Evolutionary conservation across 305 asterid species (phyloP).

Genomic region (Nicotiana rustica): DNA sequence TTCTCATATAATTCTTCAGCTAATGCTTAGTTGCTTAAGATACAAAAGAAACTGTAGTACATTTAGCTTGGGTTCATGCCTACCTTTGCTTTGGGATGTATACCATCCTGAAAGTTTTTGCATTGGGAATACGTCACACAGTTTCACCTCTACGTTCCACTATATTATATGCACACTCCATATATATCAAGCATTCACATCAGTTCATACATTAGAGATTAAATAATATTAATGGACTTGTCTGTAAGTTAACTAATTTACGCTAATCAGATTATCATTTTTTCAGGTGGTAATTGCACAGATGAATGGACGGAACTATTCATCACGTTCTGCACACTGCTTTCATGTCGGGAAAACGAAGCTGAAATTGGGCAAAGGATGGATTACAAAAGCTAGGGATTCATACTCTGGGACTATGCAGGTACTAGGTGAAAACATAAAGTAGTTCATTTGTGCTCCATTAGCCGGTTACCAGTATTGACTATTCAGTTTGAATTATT

Average conservation of each 20-base stretch:
- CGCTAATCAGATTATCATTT: neutral
- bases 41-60: neutral
- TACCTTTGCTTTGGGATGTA: neutral
- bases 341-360: slow-evolving; percentile 87
- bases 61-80: neutral
- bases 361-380: slow-evolving; percentile 91
- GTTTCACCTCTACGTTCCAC: neutral
- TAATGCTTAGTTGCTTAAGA: neutral
- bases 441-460: neutral
- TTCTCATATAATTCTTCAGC: slow-evolving; percentile 16
- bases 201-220: neutral
- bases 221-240: neutral
- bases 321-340: slow-evolving; percentile 78
- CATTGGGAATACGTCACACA: too few relatives aligned
- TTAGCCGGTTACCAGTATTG: neutral
- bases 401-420: slow-evolving; percentile 88
- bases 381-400: slow-evolving; percentile 99
- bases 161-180: neutral
- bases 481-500: slow-evolving; percentile 12
- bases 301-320: slow-evolving; percentile 91
- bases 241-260: neutral
- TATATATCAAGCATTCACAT: slow-evolving; percentile 18
- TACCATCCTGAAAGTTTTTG: neutral
- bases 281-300: slow-evolving; percentile 88
- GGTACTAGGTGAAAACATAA: slow-evolving; percentile 48